A percentile compares a stretch with the other conserved stretches of the same genome.
Conservation (phyloP, 2,329 filamentous ascomycete species). For the Fulvia fulva region DNA sequence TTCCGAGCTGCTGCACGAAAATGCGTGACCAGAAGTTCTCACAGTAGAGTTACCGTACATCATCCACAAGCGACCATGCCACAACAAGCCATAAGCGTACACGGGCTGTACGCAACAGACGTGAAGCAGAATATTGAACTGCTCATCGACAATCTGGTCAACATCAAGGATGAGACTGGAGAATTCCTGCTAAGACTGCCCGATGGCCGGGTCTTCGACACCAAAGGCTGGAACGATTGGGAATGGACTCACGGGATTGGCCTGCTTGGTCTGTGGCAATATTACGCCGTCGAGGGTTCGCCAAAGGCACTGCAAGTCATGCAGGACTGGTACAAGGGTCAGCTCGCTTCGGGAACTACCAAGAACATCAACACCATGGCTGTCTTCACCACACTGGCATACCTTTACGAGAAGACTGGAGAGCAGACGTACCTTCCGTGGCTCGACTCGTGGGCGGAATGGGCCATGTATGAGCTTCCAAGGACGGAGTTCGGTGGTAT, state of each 20-base stretch:
- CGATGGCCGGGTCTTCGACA: constrained; percentile 74
- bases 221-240: constrained; percentile 80
- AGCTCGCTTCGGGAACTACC: constrained; percentile 68
- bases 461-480: constrained; percentile 73
- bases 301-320: constrained; percentile 60
- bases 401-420: constrained; percentile 70
- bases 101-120: constrained; percentile 40
- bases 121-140: constrained; percentile 58
- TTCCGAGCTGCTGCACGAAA: background rate
- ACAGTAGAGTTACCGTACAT: constrained; percentile 3
- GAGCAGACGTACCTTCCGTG: constrained; percentile 69
- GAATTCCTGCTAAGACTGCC: constrained; percentile 67
- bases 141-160: constrained; percentile 69
- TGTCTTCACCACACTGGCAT: constrained; percentile 69
- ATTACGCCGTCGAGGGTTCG: constrained; percentile 68
- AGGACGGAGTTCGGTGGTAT: constrained; percentile 68
- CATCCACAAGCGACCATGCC: constrained; percentile 36
- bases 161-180: constrained; percentile 71
- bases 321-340: constrained; percentile 66
- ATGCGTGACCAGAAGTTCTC: background rate
- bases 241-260: constrained; percentile 43
- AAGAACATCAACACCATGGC: constrained; percentile 88
- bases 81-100: constrained; percentile 27
- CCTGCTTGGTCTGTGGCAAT: constrained; percentile 77
- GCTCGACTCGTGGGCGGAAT: constrained; percentile 78